These are phyloP conservation scores for Elsinoe fawcettii DNA, from an alignment of 2,329 filamentous ascomycete species.

Conservation along the genomic window DNA sequence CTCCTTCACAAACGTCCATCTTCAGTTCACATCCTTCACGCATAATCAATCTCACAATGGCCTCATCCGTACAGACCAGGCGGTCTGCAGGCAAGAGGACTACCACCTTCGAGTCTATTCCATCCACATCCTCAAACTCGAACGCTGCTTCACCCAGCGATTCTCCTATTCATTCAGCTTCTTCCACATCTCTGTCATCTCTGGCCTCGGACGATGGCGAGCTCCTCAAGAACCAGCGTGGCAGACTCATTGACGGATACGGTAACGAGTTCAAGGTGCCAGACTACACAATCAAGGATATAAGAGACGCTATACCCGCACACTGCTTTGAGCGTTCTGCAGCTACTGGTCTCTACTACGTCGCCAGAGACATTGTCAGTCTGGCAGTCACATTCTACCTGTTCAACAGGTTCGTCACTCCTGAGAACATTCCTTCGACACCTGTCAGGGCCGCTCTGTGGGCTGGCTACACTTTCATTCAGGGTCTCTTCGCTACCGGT, in stretches of 20 bases:
- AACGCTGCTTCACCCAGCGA: conserved; percentile 49
- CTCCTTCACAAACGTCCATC: not conserved
- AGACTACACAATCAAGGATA: conserved; percentile 95
- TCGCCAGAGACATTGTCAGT: conserved; percentile 68
- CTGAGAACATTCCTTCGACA: conserved; percentile 67
- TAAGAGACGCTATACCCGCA: conserved; percentile 91
- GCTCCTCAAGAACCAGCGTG: conserved; percentile 44
- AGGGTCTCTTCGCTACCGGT: conserved; percentile 89
- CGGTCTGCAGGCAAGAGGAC: conserved; percentile 36
- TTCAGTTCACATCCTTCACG: no score
- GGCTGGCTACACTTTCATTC: conserved; percentile 66
- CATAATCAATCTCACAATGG: conserved; percentile 18
- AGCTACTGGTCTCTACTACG: conserved; percentile 67
- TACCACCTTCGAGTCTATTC: conserved; percentile 43
- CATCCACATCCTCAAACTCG: conserved; percentile 48
- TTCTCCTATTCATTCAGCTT: conserved; percentile 58
- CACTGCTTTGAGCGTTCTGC: conserved; percentile 92
- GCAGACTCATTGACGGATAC: conserved; percentile 78
- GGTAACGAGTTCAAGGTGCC: conserved; percentile 91
- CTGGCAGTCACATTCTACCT: conserved; percentile 73
- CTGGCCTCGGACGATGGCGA: conserved; percentile 62
- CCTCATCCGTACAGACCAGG: conserved; percentile 45
- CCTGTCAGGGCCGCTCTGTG: conserved; percentile 58
- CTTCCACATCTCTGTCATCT: conserved; percentile 87
- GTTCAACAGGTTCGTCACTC: conserved; percentile 84